Base-by-base conservation (phyloP, 805 yeast species). In the Cyberlindnera saturnus region DNA sequence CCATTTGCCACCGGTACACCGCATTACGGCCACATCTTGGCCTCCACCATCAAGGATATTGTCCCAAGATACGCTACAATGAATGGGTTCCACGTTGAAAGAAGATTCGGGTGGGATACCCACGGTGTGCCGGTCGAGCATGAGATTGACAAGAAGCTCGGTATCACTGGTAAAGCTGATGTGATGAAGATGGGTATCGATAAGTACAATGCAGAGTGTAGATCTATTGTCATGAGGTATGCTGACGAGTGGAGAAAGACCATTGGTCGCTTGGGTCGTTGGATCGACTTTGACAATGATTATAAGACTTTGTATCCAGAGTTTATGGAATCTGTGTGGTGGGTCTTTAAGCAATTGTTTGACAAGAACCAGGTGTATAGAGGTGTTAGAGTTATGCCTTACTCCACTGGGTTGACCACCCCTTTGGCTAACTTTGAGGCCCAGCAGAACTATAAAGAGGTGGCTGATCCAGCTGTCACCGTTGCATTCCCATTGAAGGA, bases 1-100 rank as follows among this genome's bases (percentile, higher is more conserved):
- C 99, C 99, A 55, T 93, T 93, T 67, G 99, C 99, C 45, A 93
- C 99, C 2, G 99, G 99, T 60, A 87, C 97, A 32, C 99, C 99
- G 36, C 99, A 93, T 65, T 95, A 93, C 64, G 99, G 99, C 50
- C 99, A 93, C 62, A 84, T 93, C 60, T 71, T 93, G 65, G 95
- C 98, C 3, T 93, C 98, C 33, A 93, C 99, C 45, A 87, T 90
- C 59, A 93, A 91, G 67, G 99, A 93, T 70, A 87, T 93, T 53
- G 91, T 93, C 43, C 99, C 99, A 44, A 79, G 99, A 62, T 93
- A 88, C 62, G 98, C 98, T 47, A 86, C 95, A 50, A 91, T 93
- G 99, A 91, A 86, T 56, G 99, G 99, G 17, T 83, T 79, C 66
- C 87, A 84, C 57, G 99, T 93, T 35, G 96, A 87, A 68, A 86